phyloP scores from a whole-genome alignment of 2,329 filamentous ascomycete genomes.

The Aureobasidium sp. region DNA sequence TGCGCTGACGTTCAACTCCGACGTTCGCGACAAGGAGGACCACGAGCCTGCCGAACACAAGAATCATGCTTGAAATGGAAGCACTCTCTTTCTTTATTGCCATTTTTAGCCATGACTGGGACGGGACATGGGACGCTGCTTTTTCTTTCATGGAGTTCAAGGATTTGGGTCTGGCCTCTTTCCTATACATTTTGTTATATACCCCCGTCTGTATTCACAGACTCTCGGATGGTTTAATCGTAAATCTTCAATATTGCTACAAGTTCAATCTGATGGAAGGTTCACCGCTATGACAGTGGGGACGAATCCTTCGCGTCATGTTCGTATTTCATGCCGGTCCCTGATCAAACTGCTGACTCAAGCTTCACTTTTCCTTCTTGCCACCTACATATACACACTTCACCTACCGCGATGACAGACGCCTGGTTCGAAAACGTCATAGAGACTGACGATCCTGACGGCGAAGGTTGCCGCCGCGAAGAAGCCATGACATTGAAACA shows the following conservation, averaged over 20 bases:
- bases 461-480: not conserved
- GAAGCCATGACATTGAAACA: not conserved
- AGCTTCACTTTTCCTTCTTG: too few relatives aligned
- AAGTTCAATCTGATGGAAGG: not conserved
- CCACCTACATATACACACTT: too few relatives aligned
- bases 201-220: not conserved
- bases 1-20: slow-evolving; percentile 6
- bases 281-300: too few relatives aligned
- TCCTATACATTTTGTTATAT: not conserved
- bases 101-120: not conserved
- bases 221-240: not conserved
- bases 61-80: not conserved
- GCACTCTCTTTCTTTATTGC: not conserved
- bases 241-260: not conserved
- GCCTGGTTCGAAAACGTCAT: not conserved
- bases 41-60: not conserved
- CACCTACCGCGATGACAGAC: not conserved
- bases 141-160: not conserved
- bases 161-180: not conserved
- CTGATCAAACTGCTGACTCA: too few relatives aligned
- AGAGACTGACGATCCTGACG: too few relatives aligned
- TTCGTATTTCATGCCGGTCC: too few relatives aligned
- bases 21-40: slow-evolving; percentile 5
- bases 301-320: too few relatives aligned
- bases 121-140: not conserved